Base-by-base conservation (phyloP, 2,329 filamentous ascomycete species). In the Aspergillus sp. region DNA sequence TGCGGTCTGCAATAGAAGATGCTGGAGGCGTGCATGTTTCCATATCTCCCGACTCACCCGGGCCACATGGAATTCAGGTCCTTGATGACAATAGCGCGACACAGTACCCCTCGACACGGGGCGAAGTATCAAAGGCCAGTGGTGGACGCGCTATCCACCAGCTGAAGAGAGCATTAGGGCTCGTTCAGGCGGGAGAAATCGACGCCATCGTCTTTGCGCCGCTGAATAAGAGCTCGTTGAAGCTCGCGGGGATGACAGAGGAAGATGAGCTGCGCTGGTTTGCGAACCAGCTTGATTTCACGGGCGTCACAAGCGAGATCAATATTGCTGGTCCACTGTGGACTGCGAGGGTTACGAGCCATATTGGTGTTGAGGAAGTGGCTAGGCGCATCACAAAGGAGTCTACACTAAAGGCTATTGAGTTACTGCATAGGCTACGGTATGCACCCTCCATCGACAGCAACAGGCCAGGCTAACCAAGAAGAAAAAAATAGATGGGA, bases 201-300 rank as follows among this genome's bases (percentile, higher is more conserved):
- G 73, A 76, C 50, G 72, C 67, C n/a, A 74, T 76, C 49, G 69
- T 76, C 4, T 76, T 76, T 55, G 66, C 68, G 1, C 74, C 74
- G 5, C 60, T 76, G 31, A 76, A 76, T 65, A 76, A 76, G 66
- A 72, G 64, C 25, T 75, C 74, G 0, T 62, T 75, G 31, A 70
- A 76, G 55, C 54, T 68, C n/a, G 73, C 72, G 1, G 74, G 74
- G 8, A 76, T 76, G 73, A 63, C 63, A n/a, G 74, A 76, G 59
- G 73, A 75, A 50, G 74, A 76, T 47, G 72, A 76, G 62, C 64
- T 76, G 48, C 66, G 74, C 13, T 76, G 74, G 74, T 76, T 76
- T 55, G 72, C 74, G 2, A 76, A 71, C 31, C 68, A 75, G 46
- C 64, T 76, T 13, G 55, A 69, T n/a, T 70, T 67, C 58, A 57